A percentile compares a stretch with the other conserved stretches of the same genome.
These are phyloP conservation scores for Cardiospermum halicacabum DNA, from an alignment of 345 rosid species.

Conservation along the genomic window DNA sequence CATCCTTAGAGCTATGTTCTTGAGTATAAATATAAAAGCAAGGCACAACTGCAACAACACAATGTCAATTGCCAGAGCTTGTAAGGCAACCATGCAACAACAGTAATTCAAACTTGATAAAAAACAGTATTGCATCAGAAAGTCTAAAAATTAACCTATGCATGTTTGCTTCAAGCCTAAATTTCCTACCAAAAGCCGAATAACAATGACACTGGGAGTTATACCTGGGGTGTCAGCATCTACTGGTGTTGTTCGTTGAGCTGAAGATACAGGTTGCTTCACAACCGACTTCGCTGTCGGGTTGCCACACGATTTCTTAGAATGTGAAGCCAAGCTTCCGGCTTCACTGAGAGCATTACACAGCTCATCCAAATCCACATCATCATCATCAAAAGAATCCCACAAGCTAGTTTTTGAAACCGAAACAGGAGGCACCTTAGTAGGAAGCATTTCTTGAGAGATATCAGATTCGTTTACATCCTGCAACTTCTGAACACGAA, in stretches of 20 bases:
- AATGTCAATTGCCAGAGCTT: no score
- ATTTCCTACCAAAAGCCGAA: neutral
- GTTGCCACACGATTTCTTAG: conserved; percentile 32
- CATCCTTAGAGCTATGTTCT: conserved; percentile 40
- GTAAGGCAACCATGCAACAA: no score
- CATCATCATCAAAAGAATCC: conserved; percentile 45
- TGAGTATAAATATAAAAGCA: conserved; percentile 77
- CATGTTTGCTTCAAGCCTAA: neutral
- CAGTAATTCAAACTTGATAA: neutral
- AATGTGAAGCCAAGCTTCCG: conserved; percentile 41
- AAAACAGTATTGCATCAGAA: conserved; percentile 4
- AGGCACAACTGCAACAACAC: conserved; percentile 58
- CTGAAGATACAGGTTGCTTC: conserved; percentile 28
- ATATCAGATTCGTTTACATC: conserved; percentile 19
- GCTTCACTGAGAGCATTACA: conserved; percentile 59
- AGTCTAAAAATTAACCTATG: neutral
- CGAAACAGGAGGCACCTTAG: conserved; percentile 27
- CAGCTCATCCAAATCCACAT: conserved; percentile 59
- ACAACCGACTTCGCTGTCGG: conserved; percentile 21
- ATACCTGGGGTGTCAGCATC: conserved; percentile 41
- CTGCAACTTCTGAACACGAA: conserved; percentile 55
- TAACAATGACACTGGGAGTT: neutral
- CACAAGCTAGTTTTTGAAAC: conserved; percentile 48
- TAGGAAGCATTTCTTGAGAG: conserved; percentile 9
- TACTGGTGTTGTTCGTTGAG: conserved; percentile 15